Conservation (phyloP, 192 early-diverging fungal species). For the Rhizoclosmatium sp. region DNA sequence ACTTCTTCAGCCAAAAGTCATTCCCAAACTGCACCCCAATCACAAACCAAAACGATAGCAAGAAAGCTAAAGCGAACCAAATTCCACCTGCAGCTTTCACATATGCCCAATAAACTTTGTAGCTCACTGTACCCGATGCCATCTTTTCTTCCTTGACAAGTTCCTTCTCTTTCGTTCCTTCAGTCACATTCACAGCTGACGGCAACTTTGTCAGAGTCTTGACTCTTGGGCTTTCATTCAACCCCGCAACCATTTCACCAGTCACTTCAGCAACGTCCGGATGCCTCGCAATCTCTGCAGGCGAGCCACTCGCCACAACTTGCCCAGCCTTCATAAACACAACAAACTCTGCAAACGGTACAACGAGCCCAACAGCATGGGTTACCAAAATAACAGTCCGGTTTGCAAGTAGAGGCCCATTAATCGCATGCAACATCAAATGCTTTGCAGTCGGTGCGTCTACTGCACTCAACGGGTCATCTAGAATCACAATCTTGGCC, state of each 20-base stretch:
- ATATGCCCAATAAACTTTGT: conserved; percentile 39
- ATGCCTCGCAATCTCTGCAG: conserved; percentile 33
- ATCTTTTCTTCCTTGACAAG: conserved; percentile 32
- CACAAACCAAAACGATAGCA: conserved; percentile 15
- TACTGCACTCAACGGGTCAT: conserved; percentile 88
- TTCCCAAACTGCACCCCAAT: conserved; percentile 35
- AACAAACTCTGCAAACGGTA: conserved; percentile 46
- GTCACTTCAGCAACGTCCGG: conserved; percentile 14
- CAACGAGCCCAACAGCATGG: conserved; percentile 58
- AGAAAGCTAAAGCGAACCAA: conserved; percentile 11
- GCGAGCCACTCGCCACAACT: conserved; percentile 55
- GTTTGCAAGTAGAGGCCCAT: conserved; percentile 66
- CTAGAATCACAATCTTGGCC: conserved; percentile 73
- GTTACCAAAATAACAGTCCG: conserved; percentile 87
- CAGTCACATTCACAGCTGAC: background rate
- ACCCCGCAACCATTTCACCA: conserved; percentile 6
- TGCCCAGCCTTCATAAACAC: conserved; percentile 65
- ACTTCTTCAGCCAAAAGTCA: conserved; percentile 56
- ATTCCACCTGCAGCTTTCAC: conserved; percentile 43
- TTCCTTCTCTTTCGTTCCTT: background rate
- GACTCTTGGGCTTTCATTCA: background rate
- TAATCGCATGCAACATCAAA: conserved; percentile 76
- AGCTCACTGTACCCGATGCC: conserved; percentile 27
- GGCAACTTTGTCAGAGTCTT: background rate
- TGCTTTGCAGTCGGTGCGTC: conserved; percentile 90